A percentile compares a stretch with the other conserved stretches of the same genome.
phyloP scores from a whole-genome alignment of 768 basidiomycete species.

The Phlebiopsis flavidoalba region DNA sequence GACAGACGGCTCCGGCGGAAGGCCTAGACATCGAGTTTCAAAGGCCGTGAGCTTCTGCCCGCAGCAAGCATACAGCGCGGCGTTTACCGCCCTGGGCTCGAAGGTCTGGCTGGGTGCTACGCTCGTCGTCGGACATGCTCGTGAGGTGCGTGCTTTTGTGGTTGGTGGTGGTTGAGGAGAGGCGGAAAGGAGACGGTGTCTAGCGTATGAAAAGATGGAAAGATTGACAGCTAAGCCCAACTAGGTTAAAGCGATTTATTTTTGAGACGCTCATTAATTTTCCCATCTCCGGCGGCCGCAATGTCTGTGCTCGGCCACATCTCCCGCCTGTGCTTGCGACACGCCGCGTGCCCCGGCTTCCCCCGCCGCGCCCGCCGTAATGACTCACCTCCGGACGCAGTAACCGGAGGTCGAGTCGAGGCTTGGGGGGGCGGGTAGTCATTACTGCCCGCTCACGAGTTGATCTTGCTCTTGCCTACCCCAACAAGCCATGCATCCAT shows the following conservation, averaged over 20 bases:
- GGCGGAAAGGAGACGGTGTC: constrained; percentile 12
- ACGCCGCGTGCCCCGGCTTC: background rate
- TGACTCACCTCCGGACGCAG: constrained; percentile 2
- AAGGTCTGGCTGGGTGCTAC: constrained; percentile 85
- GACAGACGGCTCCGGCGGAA: constrained; percentile 70
- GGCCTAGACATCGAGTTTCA: constrained; percentile 36
- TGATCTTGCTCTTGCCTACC: background rate
- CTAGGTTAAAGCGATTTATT: constrained; percentile 8
- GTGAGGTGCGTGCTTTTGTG: constrained; percentile 27
- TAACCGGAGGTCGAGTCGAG: background rate
- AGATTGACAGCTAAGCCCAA: constrained; percentile 16
- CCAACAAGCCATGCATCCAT: constrained; percentile 55
- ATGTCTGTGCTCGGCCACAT: constrained; percentile 23
- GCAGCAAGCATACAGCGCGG: background rate
- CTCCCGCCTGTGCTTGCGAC: constrained; percentile 11
- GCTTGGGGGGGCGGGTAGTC: no score
- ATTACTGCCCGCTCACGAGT: background rate
- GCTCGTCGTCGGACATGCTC: constrained; percentile 91
- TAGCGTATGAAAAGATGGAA: constrained; percentile 16
- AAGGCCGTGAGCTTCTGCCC: background rate
- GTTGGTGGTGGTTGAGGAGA: constrained; percentile 20
- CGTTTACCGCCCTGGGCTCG: constrained; percentile 64
- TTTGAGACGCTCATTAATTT: constrained; percentile 14
- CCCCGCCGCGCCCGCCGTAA: background rate
- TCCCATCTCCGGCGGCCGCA: constrained; percentile 39